phyloP scores from a whole-genome alignment of 805 yeast genomes.

The Starmerella khaoyaiensis region DNA sequence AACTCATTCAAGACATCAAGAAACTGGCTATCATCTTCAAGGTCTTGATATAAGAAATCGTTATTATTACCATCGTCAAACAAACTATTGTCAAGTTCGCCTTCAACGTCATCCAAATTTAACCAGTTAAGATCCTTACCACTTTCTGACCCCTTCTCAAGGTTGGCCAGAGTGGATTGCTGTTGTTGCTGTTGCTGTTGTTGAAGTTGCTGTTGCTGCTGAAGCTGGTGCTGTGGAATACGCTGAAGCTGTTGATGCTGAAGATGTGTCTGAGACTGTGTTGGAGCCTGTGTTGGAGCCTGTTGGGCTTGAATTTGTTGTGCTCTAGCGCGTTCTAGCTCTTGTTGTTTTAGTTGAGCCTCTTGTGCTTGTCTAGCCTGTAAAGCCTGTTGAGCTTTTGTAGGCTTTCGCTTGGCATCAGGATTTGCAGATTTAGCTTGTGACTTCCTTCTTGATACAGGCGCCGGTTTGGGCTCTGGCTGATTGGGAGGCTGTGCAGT shows the following conservation, averaged over 20 bases:
- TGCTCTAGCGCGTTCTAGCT: not conserved
- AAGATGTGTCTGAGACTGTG: not conserved
- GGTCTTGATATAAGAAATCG: too few relatives aligned
- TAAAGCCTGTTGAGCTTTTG: conserved; percentile 2
- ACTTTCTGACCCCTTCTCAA: too few relatives aligned
- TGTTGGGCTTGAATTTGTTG: not conserved
- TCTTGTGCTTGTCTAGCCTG: conserved; percentile 1
- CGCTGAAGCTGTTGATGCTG: conserved; percentile 1
- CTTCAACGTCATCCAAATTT: conserved; percentile 17
- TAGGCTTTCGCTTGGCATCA: not conserved
- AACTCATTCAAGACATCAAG: too few relatives aligned
- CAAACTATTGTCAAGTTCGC: conserved; percentile 9
- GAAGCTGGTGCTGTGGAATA: conserved; percentile 1
- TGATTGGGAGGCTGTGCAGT: too few relatives aligned
- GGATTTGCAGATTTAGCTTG: too few relatives aligned
- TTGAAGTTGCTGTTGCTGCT: not conserved
- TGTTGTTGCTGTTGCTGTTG: conserved; percentile 2
- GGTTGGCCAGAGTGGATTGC: not conserved
- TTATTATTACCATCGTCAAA: too few relatives aligned
- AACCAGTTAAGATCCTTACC: conserved; percentile 18
- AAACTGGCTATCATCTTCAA: too few relatives aligned
- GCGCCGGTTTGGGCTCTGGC: too few relatives aligned
- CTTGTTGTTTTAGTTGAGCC: not conserved
- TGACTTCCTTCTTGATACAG: too few relatives aligned
- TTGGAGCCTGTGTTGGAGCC: not conserved